A percentile compares a stretch with the other conserved stretches of the same genome.
Evolutionary conservation across 768 basidiomycete genomes (phyloP).

Genomic region (Collybiopsis luxurians): DNA sequence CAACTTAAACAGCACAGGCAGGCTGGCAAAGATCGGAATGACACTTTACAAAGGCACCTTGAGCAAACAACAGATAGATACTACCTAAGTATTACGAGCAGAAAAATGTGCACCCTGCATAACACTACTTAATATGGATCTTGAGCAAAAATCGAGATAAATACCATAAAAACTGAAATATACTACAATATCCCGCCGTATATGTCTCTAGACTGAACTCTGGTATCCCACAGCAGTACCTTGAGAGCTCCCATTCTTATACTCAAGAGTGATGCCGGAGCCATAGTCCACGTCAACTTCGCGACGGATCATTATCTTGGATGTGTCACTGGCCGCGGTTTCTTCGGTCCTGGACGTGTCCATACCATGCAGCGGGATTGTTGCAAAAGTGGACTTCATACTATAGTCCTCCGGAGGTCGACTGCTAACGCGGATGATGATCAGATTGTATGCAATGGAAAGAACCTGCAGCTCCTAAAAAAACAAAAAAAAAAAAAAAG

Average conservation of each 20-base stretch:
- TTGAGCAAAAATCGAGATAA: too few relatives aligned
- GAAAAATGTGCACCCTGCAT: too few relatives aligned
- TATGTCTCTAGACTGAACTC: neutral
- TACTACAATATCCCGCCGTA: too few relatives aligned
- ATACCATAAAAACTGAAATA: too few relatives aligned
- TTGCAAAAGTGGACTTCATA: neutral
- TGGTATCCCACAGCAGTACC: neutral
- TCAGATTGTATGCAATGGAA: neutral
- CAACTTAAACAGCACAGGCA: too few relatives aligned
- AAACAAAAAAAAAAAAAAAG: neutral
- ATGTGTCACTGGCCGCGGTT: neutral
- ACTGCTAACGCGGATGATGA: neutral
- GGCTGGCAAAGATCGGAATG: too few relatives aligned
- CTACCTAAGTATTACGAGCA: too few relatives aligned
- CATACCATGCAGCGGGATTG: slow-evolving; percentile 1
- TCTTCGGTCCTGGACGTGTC: neutral
- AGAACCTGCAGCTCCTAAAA: neutral
- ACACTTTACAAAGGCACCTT: too few relatives aligned
- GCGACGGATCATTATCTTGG: neutral
- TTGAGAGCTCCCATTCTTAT: neutral
- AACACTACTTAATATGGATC: too few relatives aligned
- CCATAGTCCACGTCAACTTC: slow-evolving; percentile 1
- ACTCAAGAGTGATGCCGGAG: neutral
- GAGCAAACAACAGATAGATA: too few relatives aligned
- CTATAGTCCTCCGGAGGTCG: neutral